phyloP scores from a whole-genome alignment of 2,329 filamentous ascomycete genomes.

The Aspergillus amoenus region DNA sequence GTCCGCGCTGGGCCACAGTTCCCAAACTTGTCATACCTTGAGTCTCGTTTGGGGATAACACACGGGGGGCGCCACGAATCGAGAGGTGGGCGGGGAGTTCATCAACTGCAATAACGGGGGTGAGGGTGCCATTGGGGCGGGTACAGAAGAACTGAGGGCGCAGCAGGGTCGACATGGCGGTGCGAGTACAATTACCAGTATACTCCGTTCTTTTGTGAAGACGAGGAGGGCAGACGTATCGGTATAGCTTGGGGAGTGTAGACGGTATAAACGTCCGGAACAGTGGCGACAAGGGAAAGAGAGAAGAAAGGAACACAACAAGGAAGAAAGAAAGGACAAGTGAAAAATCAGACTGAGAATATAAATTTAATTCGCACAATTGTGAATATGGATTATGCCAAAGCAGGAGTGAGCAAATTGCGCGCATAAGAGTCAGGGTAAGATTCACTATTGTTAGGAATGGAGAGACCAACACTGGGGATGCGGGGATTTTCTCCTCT shows the following conservation, averaged over 20 bases:
- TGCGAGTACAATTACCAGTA: neutral
- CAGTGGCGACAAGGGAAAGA: neutral
- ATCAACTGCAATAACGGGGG: slow-evolving; percentile 47
- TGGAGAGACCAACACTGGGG: slow-evolving; percentile 6
- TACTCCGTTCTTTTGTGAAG: neutral
- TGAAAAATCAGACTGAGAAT: slow-evolving; percentile 5
- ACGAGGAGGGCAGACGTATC: neutral
- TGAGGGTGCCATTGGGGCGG: slow-evolving; percentile 41
- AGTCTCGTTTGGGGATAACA: slow-evolving; percentile 37
- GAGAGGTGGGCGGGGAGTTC: slow-evolving; percentile 42
- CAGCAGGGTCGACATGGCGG: slow-evolving; percentile 24
- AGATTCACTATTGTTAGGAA: slow-evolving; percentile 14
- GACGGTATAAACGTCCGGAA: neutral
- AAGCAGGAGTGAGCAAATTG: slow-evolving; percentile 3
- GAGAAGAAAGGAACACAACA: slow-evolving; percentile 9
- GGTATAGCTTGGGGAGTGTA: neutral
- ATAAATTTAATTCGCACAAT: slow-evolving; percentile 4
- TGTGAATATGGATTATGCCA: slow-evolving; percentile 6
- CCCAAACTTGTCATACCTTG: slow-evolving; percentile 46
- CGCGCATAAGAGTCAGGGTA: slow-evolving; percentile 11
- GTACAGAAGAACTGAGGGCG: slow-evolving; percentile 44
- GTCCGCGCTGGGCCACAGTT: slow-evolving; percentile 28
- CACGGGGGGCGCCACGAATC: slow-evolving; percentile 39
- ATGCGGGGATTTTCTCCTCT: slow-evolving; percentile 6
- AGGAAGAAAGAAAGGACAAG: slow-evolving; percentile 5